Conservation (phyloP, 352 stramenopile genomes). For the Globisporangium uncinulatum region DNA sequence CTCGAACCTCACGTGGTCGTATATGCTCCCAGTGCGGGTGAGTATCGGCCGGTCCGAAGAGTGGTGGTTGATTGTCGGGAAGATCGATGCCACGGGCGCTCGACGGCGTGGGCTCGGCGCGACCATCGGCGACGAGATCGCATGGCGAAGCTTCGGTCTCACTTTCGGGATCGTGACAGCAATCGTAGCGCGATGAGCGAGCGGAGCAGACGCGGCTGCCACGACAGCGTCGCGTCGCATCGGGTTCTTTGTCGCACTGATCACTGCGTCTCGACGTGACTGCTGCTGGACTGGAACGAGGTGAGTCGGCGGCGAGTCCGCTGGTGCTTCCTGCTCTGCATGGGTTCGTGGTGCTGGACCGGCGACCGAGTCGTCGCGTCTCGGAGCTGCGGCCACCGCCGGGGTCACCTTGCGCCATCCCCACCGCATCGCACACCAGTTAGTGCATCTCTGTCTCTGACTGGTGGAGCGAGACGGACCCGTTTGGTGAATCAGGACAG, state of each 20-base stretch:
- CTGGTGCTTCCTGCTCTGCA: too few relatives aligned
- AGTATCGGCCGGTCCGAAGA: neutral
- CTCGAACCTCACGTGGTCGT: constrained; percentile 17
- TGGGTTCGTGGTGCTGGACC: neutral
- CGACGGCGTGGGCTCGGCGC: neutral
- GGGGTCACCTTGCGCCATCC: constrained; percentile 2
- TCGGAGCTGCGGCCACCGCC: neutral
- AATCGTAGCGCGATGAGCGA: neutral
- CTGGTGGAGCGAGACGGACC: too few relatives aligned
- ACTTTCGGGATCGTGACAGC: neutral
- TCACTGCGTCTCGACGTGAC: neutral
- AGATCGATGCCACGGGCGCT: constrained; percentile 3
- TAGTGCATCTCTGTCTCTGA: neutral
- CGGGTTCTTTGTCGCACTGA: neutral
- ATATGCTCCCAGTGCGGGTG: constrained; percentile 5
- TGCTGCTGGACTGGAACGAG: neutral
- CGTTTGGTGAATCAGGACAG: too few relatives aligned
- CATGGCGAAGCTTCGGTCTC: neutral
- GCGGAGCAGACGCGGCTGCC: too few relatives aligned
- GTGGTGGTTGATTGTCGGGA: neutral
- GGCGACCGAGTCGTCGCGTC: neutral
- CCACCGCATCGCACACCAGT: neutral
- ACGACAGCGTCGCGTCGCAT: neutral
- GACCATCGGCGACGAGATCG: neutral
- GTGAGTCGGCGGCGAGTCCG: neutral